phyloP scores from a whole-genome alignment of 179 eudicot species.

The Actinidia chinensis region DNA sequence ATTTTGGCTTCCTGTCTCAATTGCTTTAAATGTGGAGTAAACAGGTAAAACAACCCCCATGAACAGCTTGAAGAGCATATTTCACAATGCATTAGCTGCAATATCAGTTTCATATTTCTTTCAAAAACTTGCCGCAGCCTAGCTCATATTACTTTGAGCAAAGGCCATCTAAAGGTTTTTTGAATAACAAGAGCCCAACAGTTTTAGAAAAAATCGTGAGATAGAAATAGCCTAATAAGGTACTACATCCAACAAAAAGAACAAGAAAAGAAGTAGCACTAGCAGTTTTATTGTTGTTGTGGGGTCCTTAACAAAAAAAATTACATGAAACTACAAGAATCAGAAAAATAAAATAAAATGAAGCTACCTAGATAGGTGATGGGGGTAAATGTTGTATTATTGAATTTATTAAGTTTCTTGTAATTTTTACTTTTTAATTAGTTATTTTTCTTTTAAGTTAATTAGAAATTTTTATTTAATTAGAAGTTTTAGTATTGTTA shows the following conservation, averaged over 20 bases:
- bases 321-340: neutral
- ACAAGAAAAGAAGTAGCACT: neutral
- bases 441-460: too few species aligned
- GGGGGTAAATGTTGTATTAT: too few species aligned
- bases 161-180: neutral
- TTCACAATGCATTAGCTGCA: neutral
- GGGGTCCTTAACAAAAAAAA: neutral
- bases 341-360: neutral
- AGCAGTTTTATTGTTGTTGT: too few species aligned
- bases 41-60: slow-evolving; percentile 78
- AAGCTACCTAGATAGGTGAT: too few species aligned
- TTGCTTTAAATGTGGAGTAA: slow-evolving; percentile 85
- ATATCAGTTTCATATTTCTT: neutral
- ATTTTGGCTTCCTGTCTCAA: slow-evolving; percentile 62
- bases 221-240: neutral
- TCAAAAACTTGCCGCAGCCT: neutral
- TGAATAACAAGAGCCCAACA: neutral
- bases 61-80: slow-evolving; percentile 59
- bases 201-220: neutral
- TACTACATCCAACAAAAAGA: neutral
- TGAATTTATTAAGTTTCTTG: too few species aligned
- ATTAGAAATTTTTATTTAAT: too few species aligned
- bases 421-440: too few species aligned
- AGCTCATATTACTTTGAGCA: neutral
- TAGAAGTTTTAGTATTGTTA: too few species aligned